A percentile compares a stretch with the other conserved stretches of the same genome.
Conservation (phyloP, 2,329 filamentous ascomycete species). For the Colletotrichum siamense region DNA sequence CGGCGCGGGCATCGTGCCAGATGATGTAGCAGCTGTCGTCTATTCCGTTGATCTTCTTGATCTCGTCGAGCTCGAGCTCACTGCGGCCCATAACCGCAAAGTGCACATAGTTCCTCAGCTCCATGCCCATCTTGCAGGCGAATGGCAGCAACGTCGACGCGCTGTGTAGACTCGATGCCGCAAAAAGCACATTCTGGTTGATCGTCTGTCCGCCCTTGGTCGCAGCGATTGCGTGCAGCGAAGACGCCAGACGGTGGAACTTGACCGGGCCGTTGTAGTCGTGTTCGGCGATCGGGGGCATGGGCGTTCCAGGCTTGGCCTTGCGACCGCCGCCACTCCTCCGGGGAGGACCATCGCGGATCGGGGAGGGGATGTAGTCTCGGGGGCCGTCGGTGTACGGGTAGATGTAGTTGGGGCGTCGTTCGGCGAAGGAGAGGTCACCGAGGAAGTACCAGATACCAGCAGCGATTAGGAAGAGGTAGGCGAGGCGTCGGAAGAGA, state of each 20-base stretch:
- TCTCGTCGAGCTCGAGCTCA: constrained; percentile 69
- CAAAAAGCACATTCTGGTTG: constrained; percentile 81
- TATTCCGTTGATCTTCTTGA: constrained; percentile 83
- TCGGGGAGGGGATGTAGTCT: background rate
- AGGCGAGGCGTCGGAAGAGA: constrained; percentile 55
- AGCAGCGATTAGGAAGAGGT: constrained; percentile 53
- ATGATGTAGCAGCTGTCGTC: constrained; percentile 70
- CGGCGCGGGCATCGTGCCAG: constrained; percentile 76
- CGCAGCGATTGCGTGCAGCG: constrained; percentile 64
- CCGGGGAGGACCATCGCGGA: constrained; percentile 1
- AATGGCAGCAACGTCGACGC: constrained; percentile 76
- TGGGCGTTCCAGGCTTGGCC: constrained; percentile 20
- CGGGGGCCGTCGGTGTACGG: constrained; percentile 18
- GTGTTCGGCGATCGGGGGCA: constrained; percentile 24
- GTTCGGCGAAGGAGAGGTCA: constrained; percentile 57
- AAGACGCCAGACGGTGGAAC: constrained; percentile 68
- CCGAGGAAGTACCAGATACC: constrained; percentile 69
- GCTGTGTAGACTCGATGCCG: constrained; percentile 76
- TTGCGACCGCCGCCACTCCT: background rate
- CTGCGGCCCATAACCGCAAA: constrained; percentile 79
- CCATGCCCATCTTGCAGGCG: constrained; percentile 83
- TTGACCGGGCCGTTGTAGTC: constrained; percentile 73
- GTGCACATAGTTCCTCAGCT: constrained; percentile 77
- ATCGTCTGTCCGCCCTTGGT: constrained; percentile 55
- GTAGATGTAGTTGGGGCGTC: constrained; percentile 44